Evolutionary conservation across 495 filamentous ascomycete genomes (phyloP).

Genomic region (Corynascus novoguineensis): DNA sequence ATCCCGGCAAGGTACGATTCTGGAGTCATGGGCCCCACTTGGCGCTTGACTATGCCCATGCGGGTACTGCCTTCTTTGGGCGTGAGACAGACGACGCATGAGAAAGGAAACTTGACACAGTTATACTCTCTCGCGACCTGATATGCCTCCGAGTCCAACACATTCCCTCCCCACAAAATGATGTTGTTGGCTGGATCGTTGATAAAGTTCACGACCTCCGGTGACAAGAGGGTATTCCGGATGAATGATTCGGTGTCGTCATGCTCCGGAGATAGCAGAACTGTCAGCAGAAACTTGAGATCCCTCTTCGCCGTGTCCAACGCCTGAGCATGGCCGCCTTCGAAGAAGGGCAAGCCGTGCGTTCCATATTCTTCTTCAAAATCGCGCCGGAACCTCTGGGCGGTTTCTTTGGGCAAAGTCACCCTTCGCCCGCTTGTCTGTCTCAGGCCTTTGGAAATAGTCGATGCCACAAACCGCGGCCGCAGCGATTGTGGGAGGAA

Average conservation of each 20-base stretch:
- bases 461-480: conserved; percentile 58
- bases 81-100: conserved; percentile 76
- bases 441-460: conserved; percentile 51
- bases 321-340: conserved; percentile 84
- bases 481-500: conserved; percentile 40
- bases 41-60: conserved; percentile 79
- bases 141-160: conserved; percentile 88
- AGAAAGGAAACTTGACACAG: conserved; percentile 87
- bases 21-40: conserved; percentile 62
- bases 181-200: conserved; percentile 67
- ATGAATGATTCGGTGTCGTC: conserved; percentile 86
- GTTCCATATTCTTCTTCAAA: conserved; percentile 89
- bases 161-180: conserved; percentile 84
- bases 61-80: conserved; percentile 70
- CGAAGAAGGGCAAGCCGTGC: conserved; percentile 64
- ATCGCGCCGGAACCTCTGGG: conserved; percentile 78
- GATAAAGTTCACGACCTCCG: conserved; percentile 66
- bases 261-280: conserved; percentile 85
- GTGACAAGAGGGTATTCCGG: conserved; percentile 69
- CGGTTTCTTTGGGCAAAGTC: conserved; percentile 77
- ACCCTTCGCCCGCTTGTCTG: conserved; percentile 64
- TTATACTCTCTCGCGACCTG: conserved; percentile 77
- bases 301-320: conserved; percentile 83
- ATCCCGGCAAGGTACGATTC: conserved; percentile 65
- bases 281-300: conserved; percentile 80